A percentile compares a stretch with the other conserved stretches of the same genome.
phyloP scores from a whole-genome alignment of 23 red algal species.

The Pyropia yezoensis region DNA sequence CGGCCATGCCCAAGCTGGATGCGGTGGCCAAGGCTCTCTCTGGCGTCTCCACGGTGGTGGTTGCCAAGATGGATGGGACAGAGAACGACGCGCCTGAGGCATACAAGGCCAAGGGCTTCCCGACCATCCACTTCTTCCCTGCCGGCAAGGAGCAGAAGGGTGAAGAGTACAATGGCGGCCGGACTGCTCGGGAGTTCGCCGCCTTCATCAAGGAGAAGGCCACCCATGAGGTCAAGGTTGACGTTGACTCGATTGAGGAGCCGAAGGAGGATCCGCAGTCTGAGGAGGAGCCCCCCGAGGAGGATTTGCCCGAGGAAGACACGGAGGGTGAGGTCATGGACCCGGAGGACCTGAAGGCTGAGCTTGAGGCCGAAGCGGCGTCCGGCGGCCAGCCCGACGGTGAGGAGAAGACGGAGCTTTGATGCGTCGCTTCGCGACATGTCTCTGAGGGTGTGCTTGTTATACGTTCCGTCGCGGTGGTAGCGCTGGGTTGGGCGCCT shows the following conservation, averaged over 20 bases:
- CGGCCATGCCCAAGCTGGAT: conserved; percentile 45
- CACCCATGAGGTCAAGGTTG: conserved; percentile 53
- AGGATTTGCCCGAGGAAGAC: conserved; percentile 8
- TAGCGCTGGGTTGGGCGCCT: too few species aligned
- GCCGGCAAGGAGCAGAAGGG: conserved; percentile 59
- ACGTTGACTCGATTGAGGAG: conserved; percentile 12
- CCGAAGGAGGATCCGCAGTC: conserved; percentile 43
- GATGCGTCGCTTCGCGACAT: neutral
- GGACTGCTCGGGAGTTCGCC: conserved; percentile 48
- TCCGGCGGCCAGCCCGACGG: conserved; percentile 3
- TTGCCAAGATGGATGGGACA: conserved; percentile 89
- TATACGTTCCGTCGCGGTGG: too few species aligned
- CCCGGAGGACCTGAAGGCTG: neutral
- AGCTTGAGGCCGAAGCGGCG: neutral
- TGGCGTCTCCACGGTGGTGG: conserved; percentile 46
- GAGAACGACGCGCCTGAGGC: conserved; percentile 88
- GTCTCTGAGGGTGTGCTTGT: too few species aligned
- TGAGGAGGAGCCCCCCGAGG: conserved; percentile 37
- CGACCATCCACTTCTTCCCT: conserved; percentile 91
- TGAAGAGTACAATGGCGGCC: conserved; percentile 59
- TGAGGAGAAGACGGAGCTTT: conserved; percentile 20
- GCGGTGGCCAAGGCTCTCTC: conserved; percentile 66
- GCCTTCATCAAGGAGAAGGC: conserved; percentile 75
- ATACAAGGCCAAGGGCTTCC: conserved; percentile 84
- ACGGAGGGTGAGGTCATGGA: conserved; percentile 13